Conservation (phyloP, 805 yeast species). For the Yarrowia hollandica region DNA sequence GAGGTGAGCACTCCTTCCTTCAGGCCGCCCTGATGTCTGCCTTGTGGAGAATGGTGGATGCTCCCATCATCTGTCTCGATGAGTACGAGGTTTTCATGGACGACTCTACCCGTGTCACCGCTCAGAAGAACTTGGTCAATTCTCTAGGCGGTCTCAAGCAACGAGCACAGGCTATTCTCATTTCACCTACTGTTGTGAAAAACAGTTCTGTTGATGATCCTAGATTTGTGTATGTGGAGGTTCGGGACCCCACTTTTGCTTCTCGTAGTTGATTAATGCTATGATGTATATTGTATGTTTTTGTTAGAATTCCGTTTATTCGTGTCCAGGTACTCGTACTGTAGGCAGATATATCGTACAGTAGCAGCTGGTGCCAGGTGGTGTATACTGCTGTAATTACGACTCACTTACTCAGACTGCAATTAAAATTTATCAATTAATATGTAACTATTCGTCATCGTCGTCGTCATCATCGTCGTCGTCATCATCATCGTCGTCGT, state of each 20-base stretch:
- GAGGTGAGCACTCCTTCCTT: conserved; percentile 95
- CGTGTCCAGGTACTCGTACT: no score
- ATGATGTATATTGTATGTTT: not conserved
- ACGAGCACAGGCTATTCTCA: conserved; percentile 10
- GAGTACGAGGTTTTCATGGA: conserved; percentile 98
- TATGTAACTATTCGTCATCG: not conserved
- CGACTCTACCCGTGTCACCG: conserved; percentile 15
- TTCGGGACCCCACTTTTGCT: not conserved
- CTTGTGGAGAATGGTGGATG: conserved; percentile 91
- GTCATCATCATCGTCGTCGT: conserved; percentile 67
- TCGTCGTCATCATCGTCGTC: conserved; percentile 55
- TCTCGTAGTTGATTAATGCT: not conserved
- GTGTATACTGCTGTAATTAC: no score
- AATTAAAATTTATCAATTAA: not conserved
- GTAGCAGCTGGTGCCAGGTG: no score
- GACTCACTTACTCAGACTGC: no score
- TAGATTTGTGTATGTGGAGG: conserved; percentile 13
- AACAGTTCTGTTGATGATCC: not conserved
- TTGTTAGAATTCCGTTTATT: not conserved
- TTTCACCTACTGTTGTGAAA: conserved; percentile 22
- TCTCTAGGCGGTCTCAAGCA: not conserved
- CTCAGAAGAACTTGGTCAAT: conserved; percentile 5
- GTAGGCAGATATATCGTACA: no score
- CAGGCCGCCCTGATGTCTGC: conserved; percentile 85
- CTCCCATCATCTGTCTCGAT: conserved; percentile 84